A percentile compares a stretch with the other conserved stretches of the same genome.
Conservation (phyloP, 495 filamentous ascomycete species). For the Elaphomyces granulatus region DNA sequence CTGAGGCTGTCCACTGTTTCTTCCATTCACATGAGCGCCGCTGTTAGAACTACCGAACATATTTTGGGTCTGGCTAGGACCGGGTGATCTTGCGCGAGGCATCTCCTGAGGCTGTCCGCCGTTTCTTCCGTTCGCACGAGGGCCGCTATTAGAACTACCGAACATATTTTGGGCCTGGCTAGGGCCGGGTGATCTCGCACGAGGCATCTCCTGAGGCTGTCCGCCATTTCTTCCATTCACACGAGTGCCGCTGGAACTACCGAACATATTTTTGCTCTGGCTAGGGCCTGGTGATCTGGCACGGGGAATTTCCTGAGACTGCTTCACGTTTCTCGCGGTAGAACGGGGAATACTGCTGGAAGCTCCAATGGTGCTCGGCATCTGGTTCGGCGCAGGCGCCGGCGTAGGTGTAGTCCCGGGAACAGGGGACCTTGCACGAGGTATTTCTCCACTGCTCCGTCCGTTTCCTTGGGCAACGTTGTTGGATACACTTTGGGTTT, state of each 20-base stretch:
- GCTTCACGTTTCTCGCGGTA: too few species aligned
- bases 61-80: slow-evolving; percentile 58
- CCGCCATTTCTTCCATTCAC: too few species aligned
- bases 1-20: slow-evolving; percentile 18
- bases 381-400: too few species aligned
- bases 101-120: slow-evolving; percentile 23
- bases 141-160: slow-evolving; percentile 28
- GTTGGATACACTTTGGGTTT: too few species aligned
- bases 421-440: too few species aligned
- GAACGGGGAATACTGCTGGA: too few species aligned
- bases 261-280: slow-evolving; percentile 71
- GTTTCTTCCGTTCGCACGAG: slow-evolving; percentile 17
- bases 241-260: slow-evolving; percentile 29
- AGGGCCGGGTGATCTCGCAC: too few species aligned
- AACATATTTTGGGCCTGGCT: slow-evolving; percentile 75
- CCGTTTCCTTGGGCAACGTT: too few species aligned
- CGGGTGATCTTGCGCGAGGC: slow-evolving; percentile 36
- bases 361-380: slow-evolving; percentile 61
- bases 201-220: too few species aligned
- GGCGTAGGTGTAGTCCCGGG: too few species aligned
- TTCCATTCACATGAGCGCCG: slow-evolving; percentile 17
- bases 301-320: too few species aligned
- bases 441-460: too few species aligned
- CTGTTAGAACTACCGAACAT: slow-evolving; percentile 49
- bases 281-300: slow-evolving; percentile 42